Percentiles rank a stretch among this genome's conserved stretches.
Conservation (phyloP, 305 asterid genomes). For the Fraxinus nigra region DNA sequence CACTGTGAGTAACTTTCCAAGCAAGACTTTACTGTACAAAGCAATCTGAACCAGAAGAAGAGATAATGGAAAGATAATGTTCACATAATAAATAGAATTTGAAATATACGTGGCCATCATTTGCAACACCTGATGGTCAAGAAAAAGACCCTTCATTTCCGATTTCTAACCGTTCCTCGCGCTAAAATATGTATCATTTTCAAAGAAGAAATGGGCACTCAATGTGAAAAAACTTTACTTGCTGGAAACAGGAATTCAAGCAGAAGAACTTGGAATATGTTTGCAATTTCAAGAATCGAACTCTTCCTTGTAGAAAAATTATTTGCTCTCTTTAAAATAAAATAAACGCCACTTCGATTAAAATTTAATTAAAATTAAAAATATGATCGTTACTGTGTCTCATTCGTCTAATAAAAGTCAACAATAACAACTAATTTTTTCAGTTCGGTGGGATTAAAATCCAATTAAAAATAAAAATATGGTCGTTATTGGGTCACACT, state of each 20-base stretch:
- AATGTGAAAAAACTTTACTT: not conserved
- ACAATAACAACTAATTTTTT: too few species aligned
- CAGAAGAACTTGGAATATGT: not conserved
- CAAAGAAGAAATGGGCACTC: not conserved
- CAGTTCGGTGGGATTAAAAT: too few species aligned
- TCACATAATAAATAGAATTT: conserved; percentile 25
- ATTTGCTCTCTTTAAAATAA: not conserved
- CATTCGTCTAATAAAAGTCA: too few species aligned
- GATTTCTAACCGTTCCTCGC: conserved; percentile 26
- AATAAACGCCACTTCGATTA: too few species aligned
- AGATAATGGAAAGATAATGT: conserved; percentile 58
- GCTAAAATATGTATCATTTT: conserved; percentile 1
- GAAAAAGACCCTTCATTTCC: not conserved
- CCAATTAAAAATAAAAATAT: too few species aligned
- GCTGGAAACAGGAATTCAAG: not conserved
- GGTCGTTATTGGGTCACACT: too few species aligned
- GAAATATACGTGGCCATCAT: conserved; percentile 38
- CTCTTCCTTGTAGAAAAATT: not conserved
- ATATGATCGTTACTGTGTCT: too few species aligned
- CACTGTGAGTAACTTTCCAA: not conserved
- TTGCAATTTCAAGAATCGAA: not conserved
- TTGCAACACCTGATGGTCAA: conserved; percentile 21
- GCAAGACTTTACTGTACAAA: conserved; percentile 4
- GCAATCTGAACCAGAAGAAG: conserved; percentile 27
- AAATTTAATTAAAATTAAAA: too few species aligned